Base-by-base conservation (phyloP, 306 rosid species). In the Ceratonia siliqua region DNA sequence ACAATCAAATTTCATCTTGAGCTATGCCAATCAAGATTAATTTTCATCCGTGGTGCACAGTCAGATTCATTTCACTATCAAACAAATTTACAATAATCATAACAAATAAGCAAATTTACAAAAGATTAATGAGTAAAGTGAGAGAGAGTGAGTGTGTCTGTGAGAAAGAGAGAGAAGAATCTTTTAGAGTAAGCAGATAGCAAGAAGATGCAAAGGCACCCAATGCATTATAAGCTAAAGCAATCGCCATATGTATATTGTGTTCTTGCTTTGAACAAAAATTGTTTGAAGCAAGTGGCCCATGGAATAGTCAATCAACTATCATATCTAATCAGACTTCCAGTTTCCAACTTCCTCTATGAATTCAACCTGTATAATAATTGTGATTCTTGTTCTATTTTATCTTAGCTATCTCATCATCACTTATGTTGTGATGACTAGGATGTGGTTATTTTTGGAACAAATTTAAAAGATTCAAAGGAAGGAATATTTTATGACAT, bases 271-370 rank as follows among this genome's bases (percentile, higher is more conserved):
- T 64, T 4, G 27, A 28, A 38, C 9, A 63, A 5, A 28, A 57
- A 38, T 14, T 67, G 54, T 8, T 67, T 10, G 66, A 42, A 30
- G 45, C 28, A 66, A 76, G 32, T 45, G 41, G 35, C 43, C 55
- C 33, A 45, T 48, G 20, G 25, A 57, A 46, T 25, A 15, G 42
- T 32, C 12, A 77, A 32, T 36, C 36, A 63, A 39, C 35, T 42
- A 20, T 33, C 13, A 33, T 46, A 32, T 61, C 18, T 32, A 54
- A 67, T 15, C 50, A 15, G 46, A 56, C 18, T 35, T 62, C 32
- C 69, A 68, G 63, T 15, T 48, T 69, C 41, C 55, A 77, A 48
- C 59, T 32, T 27, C 43, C 13, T 73, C 45, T 13, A 58, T 28
- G 21, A 43, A 58, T 41, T 42, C 30, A 56, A 72, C 68, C 68